phyloP scores from a whole-genome alignment of 306 rosid genomes.

The Rosa rugosa region DNA sequence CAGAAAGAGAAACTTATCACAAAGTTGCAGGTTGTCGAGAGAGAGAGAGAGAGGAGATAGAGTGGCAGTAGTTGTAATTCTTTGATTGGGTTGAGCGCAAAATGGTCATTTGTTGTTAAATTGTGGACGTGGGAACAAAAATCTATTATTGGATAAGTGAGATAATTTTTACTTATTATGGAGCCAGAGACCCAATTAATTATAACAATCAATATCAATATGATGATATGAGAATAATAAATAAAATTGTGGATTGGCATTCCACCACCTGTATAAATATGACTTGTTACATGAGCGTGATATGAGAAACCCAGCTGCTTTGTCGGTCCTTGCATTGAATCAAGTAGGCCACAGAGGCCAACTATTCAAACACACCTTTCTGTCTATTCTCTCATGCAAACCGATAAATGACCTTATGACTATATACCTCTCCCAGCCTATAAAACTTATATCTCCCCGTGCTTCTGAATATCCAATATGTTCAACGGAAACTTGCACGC shows the following conservation, averaged over 20 bases:
- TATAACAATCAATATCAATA: too few relatives aligned
- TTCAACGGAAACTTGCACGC: neutral
- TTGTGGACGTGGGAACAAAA: too few relatives aligned
- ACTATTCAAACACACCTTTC: conserved; percentile 9
- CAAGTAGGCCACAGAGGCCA: conserved; percentile 19
- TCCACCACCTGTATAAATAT: neutral
- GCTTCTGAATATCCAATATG: neutral
- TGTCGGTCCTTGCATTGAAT: conserved; percentile 16
- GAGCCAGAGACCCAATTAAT: too few relatives aligned
- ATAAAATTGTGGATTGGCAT: neutral
- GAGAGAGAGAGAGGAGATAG: too few relatives aligned
- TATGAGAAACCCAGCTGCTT: neutral
- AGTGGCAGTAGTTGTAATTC: too few relatives aligned
- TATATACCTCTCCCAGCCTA: neutral
- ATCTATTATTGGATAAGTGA: too few relatives aligned
- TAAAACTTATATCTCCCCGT: neutral
- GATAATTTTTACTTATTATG: too few relatives aligned
- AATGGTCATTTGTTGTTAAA: too few relatives aligned
- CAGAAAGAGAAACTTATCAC: too few relatives aligned
- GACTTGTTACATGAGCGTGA: neutral
- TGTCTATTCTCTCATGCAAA: conserved; percentile 8
- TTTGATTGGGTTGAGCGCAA: too few relatives aligned
- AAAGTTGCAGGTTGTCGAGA: too few relatives aligned
- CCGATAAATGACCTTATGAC: neutral
- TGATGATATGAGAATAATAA: neutral